Base-by-base conservation (phyloP, 345 rosid genomes). In the Gossypium thurberi region DNA sequence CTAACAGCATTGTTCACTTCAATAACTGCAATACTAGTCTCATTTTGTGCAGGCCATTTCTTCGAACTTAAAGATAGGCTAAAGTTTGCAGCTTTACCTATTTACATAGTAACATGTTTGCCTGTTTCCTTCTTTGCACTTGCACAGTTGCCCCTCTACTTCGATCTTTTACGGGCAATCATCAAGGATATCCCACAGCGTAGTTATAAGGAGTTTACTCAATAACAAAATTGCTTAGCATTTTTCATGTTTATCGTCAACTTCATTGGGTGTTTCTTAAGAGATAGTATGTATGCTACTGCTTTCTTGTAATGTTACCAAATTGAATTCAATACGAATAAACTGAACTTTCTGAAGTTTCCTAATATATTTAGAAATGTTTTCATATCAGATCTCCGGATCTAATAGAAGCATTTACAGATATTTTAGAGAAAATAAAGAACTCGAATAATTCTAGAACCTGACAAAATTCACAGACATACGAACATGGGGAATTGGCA, bases 41-140 rank as follows among this genome's bases (percentile, higher is more conserved):
- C 77, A 8, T 79, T 79, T 57, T 82, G 85, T 40, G 63, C 78
- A 2, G 78, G 77, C 44, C 82, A 82, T 77, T 76, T 50, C 62
- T 72, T 79, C n/a, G 61, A 79, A 10, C 56, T 82, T 10, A 23
- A 25, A 28, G 55, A 73, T 7, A 46, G 40, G 3, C 6, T 79
- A 9, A 82, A 60, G 33, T 6, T 5, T 0, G 57, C 52, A 2
- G 50, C 65, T 1, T 62, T 33, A 14, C 80, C 80, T 0, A 74
- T 82, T 21, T 82, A 78, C n/a, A 53, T 37, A 13, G 72, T 61
- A n/a, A 58, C 80, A n/a, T 76, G 75, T 72, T 73, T 80, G 68
- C 80, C 83, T 20, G 65, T 77, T 37, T 43, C 77, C 6, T n/a
- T 68, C 66, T 80, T 80, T 18, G 72, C 74, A 56, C 7, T 76